Conservation (phyloP, 106 monocot species). For the Dendrobium huoshanense region DNA sequence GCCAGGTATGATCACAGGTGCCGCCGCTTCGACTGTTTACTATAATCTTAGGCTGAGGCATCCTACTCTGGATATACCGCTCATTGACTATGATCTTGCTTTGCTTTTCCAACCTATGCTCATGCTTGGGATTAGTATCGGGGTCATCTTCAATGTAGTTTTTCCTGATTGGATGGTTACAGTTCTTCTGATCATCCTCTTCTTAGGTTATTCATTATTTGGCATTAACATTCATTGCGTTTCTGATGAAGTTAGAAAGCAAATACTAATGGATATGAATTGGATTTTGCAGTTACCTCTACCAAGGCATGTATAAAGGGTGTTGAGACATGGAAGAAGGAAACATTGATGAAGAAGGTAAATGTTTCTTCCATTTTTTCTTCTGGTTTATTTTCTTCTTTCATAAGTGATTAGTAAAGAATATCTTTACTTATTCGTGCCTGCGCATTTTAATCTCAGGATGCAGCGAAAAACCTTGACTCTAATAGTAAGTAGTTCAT, state of each 20-base stretch:
- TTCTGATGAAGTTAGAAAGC: not conserved
- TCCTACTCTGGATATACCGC: slow-evolving; percentile 63
- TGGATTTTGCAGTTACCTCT: slow-evolving; percentile 43
- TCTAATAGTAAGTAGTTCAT: slow-evolving; percentile 28
- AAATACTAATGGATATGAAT: not conserved
- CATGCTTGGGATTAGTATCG: slow-evolving; percentile 79
- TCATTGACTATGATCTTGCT: slow-evolving; percentile 70
- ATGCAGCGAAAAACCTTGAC: slow-evolving; percentile 25
- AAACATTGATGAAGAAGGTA: slow-evolving; percentile 57
- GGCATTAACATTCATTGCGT: not conserved
- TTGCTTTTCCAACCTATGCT: slow-evolving; percentile 74
- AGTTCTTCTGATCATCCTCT: slow-evolving; percentile 63
- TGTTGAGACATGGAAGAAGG: slow-evolving; percentile 84
- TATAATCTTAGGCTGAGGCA: slow-evolving; percentile 71
- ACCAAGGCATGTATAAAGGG: slow-evolving; percentile 77
- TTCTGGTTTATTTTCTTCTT: not conserved
- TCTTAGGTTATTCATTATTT: slow-evolving; percentile 35
- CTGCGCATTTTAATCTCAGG: slow-evolving; percentile 34
- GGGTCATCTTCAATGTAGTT: slow-evolving; percentile 78
- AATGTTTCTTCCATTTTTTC: not conserved
- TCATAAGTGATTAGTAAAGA: not conserved
- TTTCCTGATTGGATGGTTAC: slow-evolving; percentile 87
- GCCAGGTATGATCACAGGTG: slow-evolving; percentile 82
- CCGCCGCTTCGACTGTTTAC: slow-evolving; percentile 67
- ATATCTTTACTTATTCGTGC: not conserved